Percentiles rank a stretch among this genome's conserved stretches.
These are phyloP conservation scores for Triticum monococcum DNA, from an alignment of 176 grass and related monocot species.

Conservation along the genomic window DNA sequence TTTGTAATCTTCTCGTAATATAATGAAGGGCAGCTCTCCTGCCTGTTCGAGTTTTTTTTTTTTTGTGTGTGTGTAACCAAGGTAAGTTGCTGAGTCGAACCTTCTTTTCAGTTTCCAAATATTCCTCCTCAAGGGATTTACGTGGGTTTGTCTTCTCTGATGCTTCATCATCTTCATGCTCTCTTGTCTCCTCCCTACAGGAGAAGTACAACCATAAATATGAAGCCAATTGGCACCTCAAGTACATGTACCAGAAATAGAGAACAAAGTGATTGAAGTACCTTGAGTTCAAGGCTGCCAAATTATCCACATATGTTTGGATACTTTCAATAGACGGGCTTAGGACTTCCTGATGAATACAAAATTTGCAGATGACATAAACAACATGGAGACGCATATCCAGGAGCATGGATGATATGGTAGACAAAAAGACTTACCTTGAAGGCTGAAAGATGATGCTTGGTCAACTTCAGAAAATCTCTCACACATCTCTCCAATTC, in stretches of 20 bases:
- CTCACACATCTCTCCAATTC: constrained; percentile 78
- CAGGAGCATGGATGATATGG: constrained; percentile 7
- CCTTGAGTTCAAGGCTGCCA: constrained; percentile 62
- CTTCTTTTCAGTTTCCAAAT: constrained; percentile 93
- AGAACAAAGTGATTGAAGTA: constrained; percentile 24
- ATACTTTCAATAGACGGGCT: constrained; percentile 59
- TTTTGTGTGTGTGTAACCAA: neutral
- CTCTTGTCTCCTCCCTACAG: constrained; percentile 41
- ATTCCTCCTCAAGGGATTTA: constrained; percentile 82
- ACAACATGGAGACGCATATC: neutral
- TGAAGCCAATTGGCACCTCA: neutral
- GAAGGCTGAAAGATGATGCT: constrained; percentile 79
- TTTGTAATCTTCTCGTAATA: no score
- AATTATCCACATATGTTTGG: constrained; percentile 70
- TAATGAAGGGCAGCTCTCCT: no score
- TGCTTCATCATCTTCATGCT: constrained; percentile 42
- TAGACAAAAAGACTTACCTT: constrained; percentile 54
- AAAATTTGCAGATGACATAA: constrained; percentile 14
- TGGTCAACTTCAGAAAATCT: constrained; percentile 77
- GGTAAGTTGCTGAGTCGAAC: constrained; percentile 19
- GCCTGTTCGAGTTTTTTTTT: no score
- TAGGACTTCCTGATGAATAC: constrained; percentile 58
- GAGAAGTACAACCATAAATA: constrained; percentile 28
- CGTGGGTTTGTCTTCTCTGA: constrained; percentile 55
- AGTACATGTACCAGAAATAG: neutral